Base-by-base conservation (phyloP, 2,329 filamentous ascomycete species). In the Claviceps pazoutovae region DNA sequence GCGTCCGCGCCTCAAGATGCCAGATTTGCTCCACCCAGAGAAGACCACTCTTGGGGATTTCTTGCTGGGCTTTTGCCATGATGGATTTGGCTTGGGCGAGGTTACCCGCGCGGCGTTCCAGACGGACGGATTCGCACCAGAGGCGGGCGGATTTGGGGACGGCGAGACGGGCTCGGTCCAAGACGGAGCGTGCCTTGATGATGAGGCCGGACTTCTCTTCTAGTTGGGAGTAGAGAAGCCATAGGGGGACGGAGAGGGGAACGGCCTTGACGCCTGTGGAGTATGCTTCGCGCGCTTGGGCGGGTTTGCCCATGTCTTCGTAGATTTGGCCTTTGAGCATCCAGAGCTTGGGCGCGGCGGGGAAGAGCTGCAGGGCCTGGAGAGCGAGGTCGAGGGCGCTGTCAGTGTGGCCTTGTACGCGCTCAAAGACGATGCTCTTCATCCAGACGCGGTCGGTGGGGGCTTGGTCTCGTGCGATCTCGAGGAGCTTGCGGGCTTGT, bases 321-420 rank as follows among this genome's bases (percentile, higher is more conserved):
- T 98, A 98, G 56, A 97, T 93, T 64, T 98, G 93, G 0, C 94
- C 93, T 70, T 98, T 98, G 73, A 95, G 87, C 86, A 97, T 96
- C 84, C 91, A 96, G 23, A 98, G 76, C 69, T 97, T 97, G 50
- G 88, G 78, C 13, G 85, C 81, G 45, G 82, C 79, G 1, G 93
- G 91, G 71, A 95, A 98, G 9, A 88, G 77, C 57, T 90, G 84
- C 38, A 98, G 73, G 1, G 85, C 93, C 64, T 94, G 84, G 54
- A 90, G 88, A 44, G 87, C 87, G 11, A 98, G 81, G 61, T 94
- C 86, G 14, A 98, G 76, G 0, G 93, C 90, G 1, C 82, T 81
- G 46, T 95, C 88, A 26, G 75, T 74, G 59, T 93, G 84, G 52
- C 83, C 85, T 21, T 88, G 74, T 59, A 95, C 88, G 14, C 93